phyloP scores from a whole-genome alignment of 163 green algal genomes.

The Trebouxiophyceae sp. region DNA sequence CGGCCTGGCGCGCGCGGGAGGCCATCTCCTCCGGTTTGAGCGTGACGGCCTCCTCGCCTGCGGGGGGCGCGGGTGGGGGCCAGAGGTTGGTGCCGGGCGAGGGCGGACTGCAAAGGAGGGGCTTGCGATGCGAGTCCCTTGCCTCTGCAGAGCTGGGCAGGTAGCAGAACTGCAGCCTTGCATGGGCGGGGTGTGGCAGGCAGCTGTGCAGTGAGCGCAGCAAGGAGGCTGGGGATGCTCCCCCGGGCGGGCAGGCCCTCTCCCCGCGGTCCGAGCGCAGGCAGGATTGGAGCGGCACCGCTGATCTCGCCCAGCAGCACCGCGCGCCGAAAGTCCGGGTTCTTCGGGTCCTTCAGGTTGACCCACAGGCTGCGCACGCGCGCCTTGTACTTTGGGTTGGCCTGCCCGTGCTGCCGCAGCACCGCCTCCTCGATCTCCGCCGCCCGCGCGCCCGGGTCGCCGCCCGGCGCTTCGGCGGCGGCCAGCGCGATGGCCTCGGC shows the following conservation, averaged over 20 bases:
- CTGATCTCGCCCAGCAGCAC: constrained; percentile 60
- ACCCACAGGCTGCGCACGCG: constrained; percentile 81
- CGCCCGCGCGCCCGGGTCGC: neutral
- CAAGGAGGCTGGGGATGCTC: no score
- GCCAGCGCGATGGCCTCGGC: constrained; percentile 36
- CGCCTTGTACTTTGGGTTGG: constrained; percentile 76
- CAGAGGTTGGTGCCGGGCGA: no score
- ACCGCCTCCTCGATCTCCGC: constrained; percentile 51
- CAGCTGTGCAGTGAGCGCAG: no score
- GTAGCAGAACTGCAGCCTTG: no score
- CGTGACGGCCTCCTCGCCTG: constrained; percentile 45
- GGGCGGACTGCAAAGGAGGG: no score
- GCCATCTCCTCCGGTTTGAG: constrained; percentile 79
- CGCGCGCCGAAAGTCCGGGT: constrained; percentile 74
- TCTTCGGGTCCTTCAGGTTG: constrained; percentile 91
- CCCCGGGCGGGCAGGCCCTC: no score
- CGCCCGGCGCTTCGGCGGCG: constrained; percentile 3
- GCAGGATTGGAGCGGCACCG: no score
- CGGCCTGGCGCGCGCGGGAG: constrained; percentile 53
- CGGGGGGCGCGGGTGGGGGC: neutral
- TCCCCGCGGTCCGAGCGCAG: no score
- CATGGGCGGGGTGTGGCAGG: no score
- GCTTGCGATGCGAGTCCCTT: no score
- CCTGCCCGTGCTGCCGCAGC: constrained; percentile 37
- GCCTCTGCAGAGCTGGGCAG: no score